Percentiles rank a stretch among this genome's conserved stretches.
phyloP scores from a whole-genome alignment of 2,329 filamentous ascomycete genomes.

The Acrocalymma vagum region DNA sequence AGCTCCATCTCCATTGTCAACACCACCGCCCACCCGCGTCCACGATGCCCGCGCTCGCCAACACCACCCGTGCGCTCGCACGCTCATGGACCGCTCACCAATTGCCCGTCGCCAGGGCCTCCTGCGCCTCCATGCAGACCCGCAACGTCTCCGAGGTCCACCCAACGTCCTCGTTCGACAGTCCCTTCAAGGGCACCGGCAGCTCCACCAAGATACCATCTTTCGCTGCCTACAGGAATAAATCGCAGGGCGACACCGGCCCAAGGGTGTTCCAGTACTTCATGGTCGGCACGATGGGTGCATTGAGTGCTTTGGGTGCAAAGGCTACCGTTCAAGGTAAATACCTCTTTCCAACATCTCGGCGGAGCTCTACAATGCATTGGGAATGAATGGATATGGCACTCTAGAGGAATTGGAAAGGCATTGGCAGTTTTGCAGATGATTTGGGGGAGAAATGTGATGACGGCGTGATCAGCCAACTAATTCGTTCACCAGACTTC shows the following conservation, averaged over 20 bases:
- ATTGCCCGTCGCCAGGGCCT: slow-evolving; percentile 55
- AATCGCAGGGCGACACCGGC: slow-evolving; percentile 67
- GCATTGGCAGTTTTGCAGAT: slow-evolving; percentile 44
- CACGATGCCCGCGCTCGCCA: slow-evolving; percentile 60
- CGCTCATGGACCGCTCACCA: slow-evolving; percentile 57
- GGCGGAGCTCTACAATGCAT: slow-evolving; percentile 13
- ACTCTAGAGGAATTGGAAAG: slow-evolving; percentile 12
- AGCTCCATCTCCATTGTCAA: slow-evolving; percentile 28
- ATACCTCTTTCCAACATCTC: slow-evolving; percentile 40
- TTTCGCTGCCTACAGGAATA: slow-evolving; percentile 87
- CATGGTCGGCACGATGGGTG: slow-evolving; percentile 96
- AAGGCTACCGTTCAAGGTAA: slow-evolving; percentile 98
- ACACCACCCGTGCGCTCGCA: slow-evolving; percentile 55
- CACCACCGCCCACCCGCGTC: slow-evolving; percentile 38
- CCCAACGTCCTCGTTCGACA: slow-evolving; percentile 56
- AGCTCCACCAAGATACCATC: slow-evolving; percentile 77
- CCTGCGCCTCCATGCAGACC: slow-evolving; percentile 54
- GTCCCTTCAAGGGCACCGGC: slow-evolving; percentile 63
- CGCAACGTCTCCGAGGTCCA: slow-evolving; percentile 49
- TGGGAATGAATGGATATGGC: slow-evolving; percentile 5
- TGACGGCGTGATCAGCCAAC: slow-evolving; percentile 39
- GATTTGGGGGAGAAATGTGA: slow-evolving; percentile 30
- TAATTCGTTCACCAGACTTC: slow-evolving; percentile 75
- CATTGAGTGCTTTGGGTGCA: slow-evolving; percentile 89
- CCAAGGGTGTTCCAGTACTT: slow-evolving; percentile 97